Base-by-base conservation (phyloP, 495 filamentous ascomycete species). In the Penicillium bialowiezense region DNA sequence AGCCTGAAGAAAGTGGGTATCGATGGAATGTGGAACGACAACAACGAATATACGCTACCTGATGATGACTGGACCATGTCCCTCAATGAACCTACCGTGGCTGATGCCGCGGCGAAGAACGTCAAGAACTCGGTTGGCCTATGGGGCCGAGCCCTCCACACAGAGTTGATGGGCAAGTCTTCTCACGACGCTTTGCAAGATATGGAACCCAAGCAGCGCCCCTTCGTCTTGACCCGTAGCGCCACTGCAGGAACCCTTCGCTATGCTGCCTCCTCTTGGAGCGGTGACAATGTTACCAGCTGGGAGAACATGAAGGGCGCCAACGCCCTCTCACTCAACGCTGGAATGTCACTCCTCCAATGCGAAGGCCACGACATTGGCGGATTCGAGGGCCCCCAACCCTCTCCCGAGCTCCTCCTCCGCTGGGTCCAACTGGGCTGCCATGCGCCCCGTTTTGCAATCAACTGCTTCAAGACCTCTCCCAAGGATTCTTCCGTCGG, bases 11-110 rank as follows among this genome's bases (percentile, higher is more conserved):
- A 77, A 21, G 66, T 71, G 15, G 83, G 84, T 14, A 81, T 88
- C 47, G 84, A 87, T 51, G 81, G 74, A 24, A 86, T 87, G 65
- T 88, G 85, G 85, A 88, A 86, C 52, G 85, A 88, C 63, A 88
- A 88, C 65, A 86, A 87, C 58, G 85, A 88, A 65, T 87, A 85
- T 60, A 84, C 80, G 5, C 72, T 83, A 3, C 81, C 82, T 0
- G 71, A 76, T 56, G 85, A 88, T 44, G 72, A 78, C 44, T 87
- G 83, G 82, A 62, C 75, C 44, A 69, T 78, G 33, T 78, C 79
- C 0, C 71, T 87, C 5, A 65, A 73, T 40, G 71, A 78, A 17
- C 59, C 64, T 10, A 56, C 62, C 26, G 61, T 67, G 2, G 46
- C 62, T 7, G 48, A 68, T 4, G 58, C 64, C 2, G 59, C 56